Base-by-base conservation (phyloP, 106 monocot genomes). In the Platanthera guangdongensis region DNA sequence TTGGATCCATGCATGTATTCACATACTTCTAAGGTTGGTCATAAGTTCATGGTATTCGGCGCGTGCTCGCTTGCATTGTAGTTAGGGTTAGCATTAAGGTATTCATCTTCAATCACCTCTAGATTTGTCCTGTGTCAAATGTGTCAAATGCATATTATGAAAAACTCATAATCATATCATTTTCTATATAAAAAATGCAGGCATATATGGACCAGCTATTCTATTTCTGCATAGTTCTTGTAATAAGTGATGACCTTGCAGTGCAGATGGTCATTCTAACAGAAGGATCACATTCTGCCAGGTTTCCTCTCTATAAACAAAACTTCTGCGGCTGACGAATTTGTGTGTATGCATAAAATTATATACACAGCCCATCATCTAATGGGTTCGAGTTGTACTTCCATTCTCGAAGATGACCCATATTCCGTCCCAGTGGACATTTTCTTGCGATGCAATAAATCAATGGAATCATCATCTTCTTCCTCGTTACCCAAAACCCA, bases 401-500 rank as follows among this genome's bases (percentile, higher is more conserved):
- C 95, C 92, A 90, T 92, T 78, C 86, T 81, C 21, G 78, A 80
- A 59, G 86, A 77, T 73, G 79, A 19, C 52, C 80, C 74, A 76
- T 73, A 84, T 19, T 88, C 85, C 72, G 68, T 14, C 57, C 83
- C 85, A 73, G 74, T 8, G 67, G 46, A 76, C 53, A 63, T 83
- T 81, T 86, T 79, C 50, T 81, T 87, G 9, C 85, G 72, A 74
- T 77, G 81, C 79, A 97, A 81, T 69, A 97, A 83, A 87, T 97
- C 91, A 28, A 83, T 80, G 0, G 87, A 84, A 74, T 97, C 96
- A 82, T 91, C 93, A 82, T 91, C 93, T 77, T 96, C 96, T 49
- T 97, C 96, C 54, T 64, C 74, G 50, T 91, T 91, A 52, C 96
- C 96, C 78, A 97, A 80, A 51, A 93, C 93, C 96, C 96, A 97